A percentile compares a stretch with the other conserved stretches of the same genome.
Evolutionary conservation across 2,329 filamentous ascomycete genomes (phyloP).

Genomic region (Davidsoniella australis): DNA sequence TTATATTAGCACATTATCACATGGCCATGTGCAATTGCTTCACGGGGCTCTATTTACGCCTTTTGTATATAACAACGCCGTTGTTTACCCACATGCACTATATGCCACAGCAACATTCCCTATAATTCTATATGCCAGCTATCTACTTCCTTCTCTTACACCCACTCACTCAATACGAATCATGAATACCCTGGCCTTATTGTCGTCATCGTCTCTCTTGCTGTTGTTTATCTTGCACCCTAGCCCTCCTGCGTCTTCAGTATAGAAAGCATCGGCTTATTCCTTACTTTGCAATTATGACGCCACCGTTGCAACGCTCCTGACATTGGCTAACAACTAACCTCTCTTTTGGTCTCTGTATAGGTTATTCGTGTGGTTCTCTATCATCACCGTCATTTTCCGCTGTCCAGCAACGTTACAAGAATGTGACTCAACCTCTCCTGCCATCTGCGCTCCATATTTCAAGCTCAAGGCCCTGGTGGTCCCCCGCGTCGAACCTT

Average conservation of each 20-base stretch:
- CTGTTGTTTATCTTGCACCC: neutral
- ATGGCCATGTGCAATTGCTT: no score
- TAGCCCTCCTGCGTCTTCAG: no score
- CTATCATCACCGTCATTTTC: constrained; percentile 63
- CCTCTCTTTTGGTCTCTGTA: neutral
- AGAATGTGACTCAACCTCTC: constrained; percentile 50
- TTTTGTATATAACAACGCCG: neutral
- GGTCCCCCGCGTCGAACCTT: constrained; percentile 62
- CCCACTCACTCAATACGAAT: no score
- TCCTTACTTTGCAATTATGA: neutral
- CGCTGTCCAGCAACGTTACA: constrained; percentile 59
- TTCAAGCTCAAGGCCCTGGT: constrained; percentile 44
- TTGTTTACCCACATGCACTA: no score
- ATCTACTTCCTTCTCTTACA: no score
- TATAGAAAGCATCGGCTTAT: no score
- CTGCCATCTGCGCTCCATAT: constrained; percentile 72
- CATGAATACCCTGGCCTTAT: neutral
- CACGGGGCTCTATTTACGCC: neutral
- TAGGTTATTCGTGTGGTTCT: constrained; percentile 73
- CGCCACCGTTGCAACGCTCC: neutral
- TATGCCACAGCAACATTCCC: no score
- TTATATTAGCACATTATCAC: no score
- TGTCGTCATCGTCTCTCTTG: neutral
- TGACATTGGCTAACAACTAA: neutral
- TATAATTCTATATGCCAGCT: no score